Evolutionary conservation across 192 early-diverging fungal species (phyloP).

Genomic region (Backusella tuberculispora): DNA sequence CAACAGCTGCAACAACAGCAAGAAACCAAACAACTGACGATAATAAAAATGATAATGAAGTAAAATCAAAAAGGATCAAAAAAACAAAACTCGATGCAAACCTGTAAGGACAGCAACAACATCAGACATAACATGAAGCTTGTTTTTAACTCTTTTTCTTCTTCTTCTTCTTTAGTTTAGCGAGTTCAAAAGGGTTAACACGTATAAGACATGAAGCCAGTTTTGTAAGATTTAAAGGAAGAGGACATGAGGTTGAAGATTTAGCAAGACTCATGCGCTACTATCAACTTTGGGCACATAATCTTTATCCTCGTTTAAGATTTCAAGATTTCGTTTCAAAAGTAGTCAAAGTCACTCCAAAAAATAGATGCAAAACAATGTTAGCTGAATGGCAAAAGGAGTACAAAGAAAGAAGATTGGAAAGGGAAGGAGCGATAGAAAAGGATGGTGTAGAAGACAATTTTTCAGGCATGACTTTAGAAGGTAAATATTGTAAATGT

Average conservation of each 20-base stretch:
- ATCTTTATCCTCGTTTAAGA: slow-evolving; percentile 32
- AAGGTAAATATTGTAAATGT: slow-evolving; percentile 14
- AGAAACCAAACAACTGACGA: background rate
- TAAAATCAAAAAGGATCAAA: background rate
- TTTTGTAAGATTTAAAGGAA: slow-evolving; percentile 10
- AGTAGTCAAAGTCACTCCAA: slow-evolving; percentile 25
- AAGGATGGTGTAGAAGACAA: background rate
- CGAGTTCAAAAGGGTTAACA: background rate
- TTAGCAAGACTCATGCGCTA: slow-evolving; percentile 31
- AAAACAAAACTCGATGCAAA: background rate
- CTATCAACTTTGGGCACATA: slow-evolving; percentile 42
- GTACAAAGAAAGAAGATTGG: background rate
- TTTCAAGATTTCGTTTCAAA: slow-evolving; percentile 30
- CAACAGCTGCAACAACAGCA: background rate
- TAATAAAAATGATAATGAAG: background rate
- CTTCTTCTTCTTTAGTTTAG: background rate
- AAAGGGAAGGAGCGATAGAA: background rate
- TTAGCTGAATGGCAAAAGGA: slow-evolving; percentile 12
- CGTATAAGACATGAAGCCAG: slow-evolving; percentile 18
- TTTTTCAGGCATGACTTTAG: slow-evolving; percentile 23
- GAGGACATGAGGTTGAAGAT: slow-evolving; percentile 24
- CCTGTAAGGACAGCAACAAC: background rate
- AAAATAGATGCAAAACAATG: slow-evolving; percentile 17
- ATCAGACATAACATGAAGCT: background rate
- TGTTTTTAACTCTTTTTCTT: background rate